These are phyloP conservation scores for Apiospora aurea DNA, from an alignment of 2,329 filamentous ascomycete species.

Conservation along the genomic window DNA sequence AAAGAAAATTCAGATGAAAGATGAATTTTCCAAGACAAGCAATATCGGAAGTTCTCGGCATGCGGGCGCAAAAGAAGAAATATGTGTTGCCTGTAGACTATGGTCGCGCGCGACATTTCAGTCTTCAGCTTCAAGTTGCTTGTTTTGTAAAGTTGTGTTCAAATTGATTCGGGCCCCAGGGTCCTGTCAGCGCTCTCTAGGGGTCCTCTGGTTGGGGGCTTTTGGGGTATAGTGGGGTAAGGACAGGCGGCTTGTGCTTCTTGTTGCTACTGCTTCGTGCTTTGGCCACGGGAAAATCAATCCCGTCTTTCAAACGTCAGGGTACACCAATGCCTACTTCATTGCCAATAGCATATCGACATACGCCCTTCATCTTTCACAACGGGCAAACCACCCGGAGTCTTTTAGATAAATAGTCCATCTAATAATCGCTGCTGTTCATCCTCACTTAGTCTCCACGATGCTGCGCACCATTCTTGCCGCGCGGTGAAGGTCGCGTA, in stretches of 20 bases:
- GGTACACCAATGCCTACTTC: neutral
- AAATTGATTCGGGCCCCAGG: neutral
- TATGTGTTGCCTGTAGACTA: neutral
- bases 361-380: too few species aligned
- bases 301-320: neutral
- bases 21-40: neutral
- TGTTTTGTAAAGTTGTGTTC: neutral
- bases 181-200: neutral
- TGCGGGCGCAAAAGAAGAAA: neutral
- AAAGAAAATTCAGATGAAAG: neutral
- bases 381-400: neutral
- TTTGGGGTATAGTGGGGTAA: neutral
- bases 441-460: neutral
- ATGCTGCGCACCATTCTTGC: constrained; percentile 25
- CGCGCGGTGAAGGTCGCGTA: constrained; percentile 24
- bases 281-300: neutral
- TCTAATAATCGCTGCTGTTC: neutral
- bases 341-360: too few species aligned
- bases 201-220: neutral
- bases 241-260: neutral
- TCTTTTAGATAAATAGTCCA: neutral
- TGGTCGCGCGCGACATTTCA: too few species aligned
- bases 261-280: neutral
- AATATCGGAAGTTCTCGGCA: too few species aligned
- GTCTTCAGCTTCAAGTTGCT: too few species aligned